These are phyloP conservation scores for Theileria parva DNA, from an alignment of 169 alveolate genomes.

Conservation along the genomic window DNA sequence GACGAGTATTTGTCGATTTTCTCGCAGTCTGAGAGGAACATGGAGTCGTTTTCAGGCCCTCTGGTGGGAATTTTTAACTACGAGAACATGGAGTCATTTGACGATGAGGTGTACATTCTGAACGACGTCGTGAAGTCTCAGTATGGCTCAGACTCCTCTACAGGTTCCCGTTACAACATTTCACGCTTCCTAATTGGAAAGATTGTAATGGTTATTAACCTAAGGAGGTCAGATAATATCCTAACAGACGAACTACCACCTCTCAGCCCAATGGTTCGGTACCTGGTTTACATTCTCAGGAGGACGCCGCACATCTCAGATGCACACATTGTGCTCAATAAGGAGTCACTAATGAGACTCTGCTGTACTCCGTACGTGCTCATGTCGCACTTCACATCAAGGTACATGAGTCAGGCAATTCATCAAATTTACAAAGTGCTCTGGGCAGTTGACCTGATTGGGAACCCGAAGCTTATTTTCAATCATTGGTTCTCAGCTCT, in stretches of 20 bases:
- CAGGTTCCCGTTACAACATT: conserved; percentile 56
- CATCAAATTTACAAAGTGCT: conserved; percentile 77
- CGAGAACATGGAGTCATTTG: conserved; percentile 42
- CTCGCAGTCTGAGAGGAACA: conserved; percentile 37
- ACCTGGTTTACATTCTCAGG: conserved; percentile 54
- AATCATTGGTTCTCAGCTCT: conserved; percentile 76
- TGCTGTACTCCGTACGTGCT: conserved; percentile 66
- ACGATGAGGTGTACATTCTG: conserved; percentile 40
- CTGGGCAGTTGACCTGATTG: conserved; percentile 79
- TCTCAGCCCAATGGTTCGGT: conserved; percentile 45
- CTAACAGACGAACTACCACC: conserved; percentile 36
- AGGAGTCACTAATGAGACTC: conserved; percentile 50
- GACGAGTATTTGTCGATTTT: conserved; percentile 55
- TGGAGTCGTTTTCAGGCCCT: conserved; percentile 56
- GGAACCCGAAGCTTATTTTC: conserved; percentile 76
- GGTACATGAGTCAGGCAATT: conserved; percentile 71
- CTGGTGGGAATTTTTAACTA: conserved; percentile 57
- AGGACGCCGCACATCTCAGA: conserved; percentile 65
- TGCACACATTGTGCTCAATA: conserved; percentile 47
- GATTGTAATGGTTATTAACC: conserved; percentile 39
- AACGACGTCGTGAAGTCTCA: conserved; percentile 48
- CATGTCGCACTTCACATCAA: conserved; percentile 49
- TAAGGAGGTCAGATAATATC: conserved; percentile 45
- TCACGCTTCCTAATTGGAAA: conserved; percentile 53
- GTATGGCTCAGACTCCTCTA: conserved; percentile 23